Base-by-base conservation (phyloP, 441 rosid genomes). In the Theobroma grandiflorum region DNA sequence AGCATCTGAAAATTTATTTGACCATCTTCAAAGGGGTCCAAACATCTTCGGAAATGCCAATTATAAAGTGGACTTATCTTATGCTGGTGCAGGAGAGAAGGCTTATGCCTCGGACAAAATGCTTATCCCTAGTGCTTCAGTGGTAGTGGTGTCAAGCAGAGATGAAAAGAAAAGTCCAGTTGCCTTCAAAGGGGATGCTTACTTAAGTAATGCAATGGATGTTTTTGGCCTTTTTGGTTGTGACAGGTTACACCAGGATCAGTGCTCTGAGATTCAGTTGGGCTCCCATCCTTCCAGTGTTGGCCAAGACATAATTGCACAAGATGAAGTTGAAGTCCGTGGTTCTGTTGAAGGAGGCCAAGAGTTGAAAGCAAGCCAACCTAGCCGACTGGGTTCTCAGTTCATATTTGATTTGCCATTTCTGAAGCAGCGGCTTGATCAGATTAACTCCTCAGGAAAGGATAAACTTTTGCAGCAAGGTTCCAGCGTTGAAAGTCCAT, bases 351-450 rank as follows among this genome's bases (percentile, higher is more conserved):
- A 73, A 26, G 22, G 58, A 52, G 37, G 67, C 31, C 67, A 78
- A 73, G 59, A 68, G n/a, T 45, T 12, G 18, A 72, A 78, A 22
- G 52, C 84, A 2, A 75, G 67, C 81, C 83, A 47, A 69, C 43
- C 59, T 1, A 7, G 33, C 63, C 81, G 70, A 10, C 10, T 69
- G 15, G 69, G 47, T 73, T 69, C 87, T 26, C 79, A 62, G 11
- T 87, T 79, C 79, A 84, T 68, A 7, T 89, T 90, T 16, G 85
- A 86, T 80, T 81, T 89, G 67, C 87, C 90, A 9, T 87, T 79
- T 75, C 81, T 85, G 26, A 79, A 76, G 82, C 76, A 81, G 31
- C 81, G 76, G 75, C 87, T 88, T 11, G 88, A 84, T 61, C 82
- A 83, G 85, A 78, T 87, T 76, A 88, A 80, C 14, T 74, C 80